Percentiles rank a stretch among this genome's conserved stretches.
Evolutionary conservation across 306 rosid species (phyloP).

Genomic region (Cicer yamashitae): DNA sequence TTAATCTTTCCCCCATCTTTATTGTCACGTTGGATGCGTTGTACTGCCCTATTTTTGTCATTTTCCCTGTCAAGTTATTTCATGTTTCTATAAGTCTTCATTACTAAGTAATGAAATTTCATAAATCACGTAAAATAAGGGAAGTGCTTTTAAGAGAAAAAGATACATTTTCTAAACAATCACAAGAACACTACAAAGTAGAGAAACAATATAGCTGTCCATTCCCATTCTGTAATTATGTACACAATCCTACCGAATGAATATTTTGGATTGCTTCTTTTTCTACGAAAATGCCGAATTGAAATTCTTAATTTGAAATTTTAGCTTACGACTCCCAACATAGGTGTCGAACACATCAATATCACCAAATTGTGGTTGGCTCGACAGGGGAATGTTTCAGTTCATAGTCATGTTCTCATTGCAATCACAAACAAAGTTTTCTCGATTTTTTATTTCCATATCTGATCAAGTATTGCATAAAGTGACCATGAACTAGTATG

Average conservation of each 20-base stretch:
- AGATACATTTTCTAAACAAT: slow-evolving; percentile 1
- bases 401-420: background rate
- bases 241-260: background rate
- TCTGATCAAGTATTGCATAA: background rate
- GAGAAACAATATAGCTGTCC: background rate
- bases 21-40: background rate
- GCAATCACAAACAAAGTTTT: background rate
- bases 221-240: background rate
- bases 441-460: background rate
- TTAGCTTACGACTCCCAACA: slow-evolving; percentile 24
- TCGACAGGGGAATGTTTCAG: background rate
- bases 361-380: slow-evolving; percentile 12
- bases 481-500: background rate
- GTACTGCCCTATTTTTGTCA: background rate
- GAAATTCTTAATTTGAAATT: slow-evolving; percentile 8
- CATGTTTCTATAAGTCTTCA: background rate
- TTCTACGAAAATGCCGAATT: slow-evolving; percentile 1
- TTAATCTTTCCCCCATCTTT: slow-evolving; percentile 31
- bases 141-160: slow-evolving; percentile 25
- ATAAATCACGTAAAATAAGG: background rate
- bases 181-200: background rate
- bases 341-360: slow-evolving; percentile 7
- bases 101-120: slow-evolving; percentile 20
- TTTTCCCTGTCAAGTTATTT: slow-evolving; percentile 21
- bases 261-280: slow-evolving; percentile 14